Evolutionary conservation across 2,329 filamentous ascomycete species (phyloP).

Genomic region (Fusarium sp.): DNA sequence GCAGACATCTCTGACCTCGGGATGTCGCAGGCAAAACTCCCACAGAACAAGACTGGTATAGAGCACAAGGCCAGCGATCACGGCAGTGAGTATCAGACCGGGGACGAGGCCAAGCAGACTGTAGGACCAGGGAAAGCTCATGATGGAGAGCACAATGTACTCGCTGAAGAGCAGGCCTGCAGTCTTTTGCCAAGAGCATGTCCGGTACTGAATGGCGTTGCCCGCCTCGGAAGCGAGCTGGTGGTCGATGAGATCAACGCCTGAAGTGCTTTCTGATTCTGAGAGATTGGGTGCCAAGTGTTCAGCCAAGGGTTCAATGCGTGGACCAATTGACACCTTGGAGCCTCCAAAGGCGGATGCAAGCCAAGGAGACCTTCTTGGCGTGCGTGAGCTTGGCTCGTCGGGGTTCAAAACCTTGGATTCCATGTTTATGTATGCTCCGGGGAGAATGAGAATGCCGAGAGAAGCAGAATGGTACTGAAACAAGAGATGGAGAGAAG

Average conservation of each 20-base stretch:
- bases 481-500: not conserved
- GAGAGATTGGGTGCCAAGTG: conserved; percentile 48
- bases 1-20: conserved; percentile 89
- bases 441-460: not conserved
- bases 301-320: conserved; percentile 61
- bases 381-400: conserved; percentile 13
- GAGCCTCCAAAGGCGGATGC: conserved; percentile 53
- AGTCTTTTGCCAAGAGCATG: conserved; percentile 95
- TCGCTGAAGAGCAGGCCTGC: conserved; percentile 90
- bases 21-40: conserved; percentile 90
- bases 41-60: conserved; percentile 75
- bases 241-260: conserved; percentile 61
- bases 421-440: conserved; percentile 6
- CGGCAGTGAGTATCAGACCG: conserved; percentile 80
- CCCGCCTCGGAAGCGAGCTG: conserved; percentile 81
- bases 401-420: conserved; percentile 16
- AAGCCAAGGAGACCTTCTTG: conserved; percentile 41
- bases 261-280: conserved; percentile 55
- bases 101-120: conserved; percentile 86
- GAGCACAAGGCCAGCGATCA: conserved; percentile 79
- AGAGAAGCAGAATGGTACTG: not conserved
- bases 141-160: conserved; percentile 90
- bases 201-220: conserved; percentile 87
- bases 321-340: conserved; percentile 59
- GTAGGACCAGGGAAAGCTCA: conserved; percentile 96